These are phyloP conservation scores for Penicillium olsonii DNA, from an alignment of 2,329 filamentous ascomycete genomes.

Conservation along the genomic window DNA sequence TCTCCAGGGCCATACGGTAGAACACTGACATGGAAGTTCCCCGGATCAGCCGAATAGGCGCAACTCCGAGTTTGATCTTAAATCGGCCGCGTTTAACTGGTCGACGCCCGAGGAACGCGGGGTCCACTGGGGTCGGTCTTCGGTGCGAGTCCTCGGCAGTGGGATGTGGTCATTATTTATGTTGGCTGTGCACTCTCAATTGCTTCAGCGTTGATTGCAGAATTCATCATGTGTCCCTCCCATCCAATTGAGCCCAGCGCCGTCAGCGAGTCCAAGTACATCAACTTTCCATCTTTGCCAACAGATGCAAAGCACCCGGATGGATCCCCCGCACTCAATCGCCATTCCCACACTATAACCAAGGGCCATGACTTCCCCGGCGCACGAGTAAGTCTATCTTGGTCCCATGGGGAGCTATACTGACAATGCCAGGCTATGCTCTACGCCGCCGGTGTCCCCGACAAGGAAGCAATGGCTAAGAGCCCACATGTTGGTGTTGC, in stretches of 20 bases:
- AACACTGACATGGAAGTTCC: conserved; percentile 1
- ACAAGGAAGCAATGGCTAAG: conserved; percentile 81
- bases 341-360: conserved; percentile 81
- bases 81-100: conserved; percentile 8
- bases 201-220: not conserved
- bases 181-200: not conserved
- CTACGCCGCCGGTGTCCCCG: conserved; percentile 86
- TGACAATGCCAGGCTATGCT: conserved; percentile 73
- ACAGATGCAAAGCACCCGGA: conserved; percentile 53
- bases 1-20: no score
- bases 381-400: conserved; percentile 66
- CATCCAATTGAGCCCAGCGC: conserved; percentile 25
- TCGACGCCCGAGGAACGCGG: conserved; percentile 3
- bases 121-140: conserved; percentile 13
- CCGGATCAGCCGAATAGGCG: conserved; percentile 1
- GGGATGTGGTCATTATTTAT: not conserved
- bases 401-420: not conserved
- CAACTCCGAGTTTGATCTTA: conserved; percentile 12
- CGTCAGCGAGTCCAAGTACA: conserved; percentile 53
- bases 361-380: conserved; percentile 86
- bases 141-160: conserved; percentile 2
- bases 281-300: conserved; percentile 59
- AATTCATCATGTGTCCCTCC: conserved; percentile 24
- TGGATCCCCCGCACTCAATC: conserved; percentile 71
- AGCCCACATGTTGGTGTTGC: conserved; percentile 88